Percentiles rank a stretch among this genome's conserved stretches.
These are phyloP conservation scores for Ogataea zsoltii DNA, from an alignment of 805 yeast genomes.

Conservation along the genomic window DNA sequence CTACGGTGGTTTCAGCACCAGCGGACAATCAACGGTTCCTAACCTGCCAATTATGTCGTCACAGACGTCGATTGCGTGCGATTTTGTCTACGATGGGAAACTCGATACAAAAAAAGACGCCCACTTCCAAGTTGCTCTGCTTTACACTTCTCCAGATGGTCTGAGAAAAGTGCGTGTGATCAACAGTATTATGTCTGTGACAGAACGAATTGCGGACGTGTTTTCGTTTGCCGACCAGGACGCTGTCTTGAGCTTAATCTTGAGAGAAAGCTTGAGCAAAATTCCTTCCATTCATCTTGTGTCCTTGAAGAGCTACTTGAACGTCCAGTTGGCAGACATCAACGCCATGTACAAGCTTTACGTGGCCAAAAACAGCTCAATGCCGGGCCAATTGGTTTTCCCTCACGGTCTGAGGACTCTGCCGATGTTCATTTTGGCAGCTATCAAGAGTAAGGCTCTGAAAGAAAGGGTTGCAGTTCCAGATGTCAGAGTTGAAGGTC, in stretches of 20 bases:
- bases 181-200: conserved; percentile 78
- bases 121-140: conserved; percentile 86
- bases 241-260: conserved; percentile 51
- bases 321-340: conserved; percentile 50
- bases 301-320: conserved; percentile 34
- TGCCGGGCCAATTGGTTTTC: conserved; percentile 67
- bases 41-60: conserved; percentile 62
- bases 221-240: conserved; percentile 82
- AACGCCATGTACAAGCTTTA: conserved; percentile 57
- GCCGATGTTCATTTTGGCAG: conserved; percentile 64
- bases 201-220: conserved; percentile 69
- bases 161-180: conserved; percentile 82
- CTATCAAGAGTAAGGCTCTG: conserved; percentile 68
- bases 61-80: conserved; percentile 67
- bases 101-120: conserved; percentile 71
- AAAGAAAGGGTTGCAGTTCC: conserved; percentile 51
- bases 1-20: conserved; percentile 56
- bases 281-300: conserved; percentile 41
- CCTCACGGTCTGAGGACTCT: conserved; percentile 80
- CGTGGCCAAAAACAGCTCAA: conserved; percentile 43
- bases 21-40: conserved; percentile 55
- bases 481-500: conserved; percentile 64
- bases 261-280: conserved; percentile 47
- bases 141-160: conserved; percentile 81
- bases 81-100: conserved; percentile 76